Conservation (phyloP, 2,329 filamentous ascomycete species). For the Phoma sp. region DNA sequence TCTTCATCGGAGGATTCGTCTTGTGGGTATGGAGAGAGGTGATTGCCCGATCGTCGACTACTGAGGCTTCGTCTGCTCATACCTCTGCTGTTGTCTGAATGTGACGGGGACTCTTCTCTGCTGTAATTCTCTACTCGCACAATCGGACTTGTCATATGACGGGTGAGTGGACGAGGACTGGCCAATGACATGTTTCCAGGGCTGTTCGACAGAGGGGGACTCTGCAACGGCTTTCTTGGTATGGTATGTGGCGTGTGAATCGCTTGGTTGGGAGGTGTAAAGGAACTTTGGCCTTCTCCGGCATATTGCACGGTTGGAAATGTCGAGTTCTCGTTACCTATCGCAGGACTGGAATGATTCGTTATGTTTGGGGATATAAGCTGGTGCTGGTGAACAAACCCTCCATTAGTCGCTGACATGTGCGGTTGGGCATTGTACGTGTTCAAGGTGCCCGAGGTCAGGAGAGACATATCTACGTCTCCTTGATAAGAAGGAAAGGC, state of each 20-base stretch:
- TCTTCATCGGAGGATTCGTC: constrained; percentile 46
- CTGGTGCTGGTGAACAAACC: constrained; percentile 40
- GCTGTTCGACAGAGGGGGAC: constrained; percentile 49
- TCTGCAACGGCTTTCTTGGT: constrained; percentile 46
- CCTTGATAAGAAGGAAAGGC: constrained; percentile 34
- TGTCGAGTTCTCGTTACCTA: constrained; percentile 37
- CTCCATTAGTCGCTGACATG: constrained; percentile 27
- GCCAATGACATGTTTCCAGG: constrained; percentile 38
- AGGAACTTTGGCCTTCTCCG: constrained; percentile 27
- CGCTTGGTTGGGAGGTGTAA: constrained; percentile 38
- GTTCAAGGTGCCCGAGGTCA: constrained; percentile 37
- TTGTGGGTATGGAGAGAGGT: constrained; percentile 48
- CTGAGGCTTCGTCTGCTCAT: constrained; percentile 47
- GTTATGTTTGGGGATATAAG: constrained; percentile 47
- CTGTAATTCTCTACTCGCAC: constrained; percentile 50
- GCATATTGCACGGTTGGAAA: constrained; percentile 31
- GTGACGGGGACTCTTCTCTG: constrained; percentile 45
- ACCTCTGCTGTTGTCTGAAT: constrained; percentile 42
- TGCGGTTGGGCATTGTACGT: constrained; percentile 42
- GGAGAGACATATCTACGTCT: constrained; percentile 36
- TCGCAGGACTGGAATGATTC: constrained; percentile 47
- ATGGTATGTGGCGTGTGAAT: constrained; percentile 33
- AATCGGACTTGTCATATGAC: constrained; percentile 49
- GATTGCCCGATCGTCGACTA: constrained; percentile 45
- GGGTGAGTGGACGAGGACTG: constrained; percentile 35